phyloP scores from a whole-genome alignment of 352 stramenopile genomes.

The Globisporangium cederbergense region DNA sequence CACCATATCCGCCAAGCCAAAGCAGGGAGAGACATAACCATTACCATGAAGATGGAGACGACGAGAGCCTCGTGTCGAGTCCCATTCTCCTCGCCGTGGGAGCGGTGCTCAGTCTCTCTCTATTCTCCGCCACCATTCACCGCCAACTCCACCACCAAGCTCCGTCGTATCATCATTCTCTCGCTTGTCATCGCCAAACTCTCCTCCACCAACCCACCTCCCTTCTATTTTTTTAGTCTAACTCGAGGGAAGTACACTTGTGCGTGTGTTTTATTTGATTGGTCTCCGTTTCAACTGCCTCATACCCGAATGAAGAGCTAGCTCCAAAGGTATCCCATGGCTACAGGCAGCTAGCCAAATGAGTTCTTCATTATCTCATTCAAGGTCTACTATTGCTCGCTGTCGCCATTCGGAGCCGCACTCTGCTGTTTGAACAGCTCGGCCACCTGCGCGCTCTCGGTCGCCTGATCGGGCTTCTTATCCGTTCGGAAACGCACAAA shows the following conservation, averaged over 20 bases:
- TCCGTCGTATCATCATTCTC: not conserved
- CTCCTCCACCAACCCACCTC: conserved; percentile 7
- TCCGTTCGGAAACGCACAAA: conserved; percentile 95
- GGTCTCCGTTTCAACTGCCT: too few species aligned
- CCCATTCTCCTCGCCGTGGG: not conserved
- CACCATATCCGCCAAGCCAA: not conserved
- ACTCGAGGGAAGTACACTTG: conserved; percentile 14
- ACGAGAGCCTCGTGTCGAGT: too few species aligned
- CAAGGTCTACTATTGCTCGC: not conserved
- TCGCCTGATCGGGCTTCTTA: conserved; percentile 95
- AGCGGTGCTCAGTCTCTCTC: not conserved
- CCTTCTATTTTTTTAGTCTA: conserved; percentile 6
- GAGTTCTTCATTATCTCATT: not conserved
- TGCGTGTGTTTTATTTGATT: conserved; percentile 6
- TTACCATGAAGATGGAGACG: too few species aligned
- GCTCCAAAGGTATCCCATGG: not conserved
- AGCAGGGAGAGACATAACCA: not conserved
- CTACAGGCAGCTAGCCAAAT: not conserved
- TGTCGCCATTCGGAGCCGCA: conserved; percentile 12
- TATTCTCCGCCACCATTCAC: not conserved
- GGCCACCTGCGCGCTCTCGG: conserved; percentile 91
- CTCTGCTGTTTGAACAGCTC: conserved; percentile 59
- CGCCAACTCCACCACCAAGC: not conserved
- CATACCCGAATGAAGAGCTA: too few species aligned
- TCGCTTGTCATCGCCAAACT: not conserved